phyloP scores from a whole-genome alignment of 495 filamentous ascomycete genomes.

The Aeminium ludgeri region DNA sequence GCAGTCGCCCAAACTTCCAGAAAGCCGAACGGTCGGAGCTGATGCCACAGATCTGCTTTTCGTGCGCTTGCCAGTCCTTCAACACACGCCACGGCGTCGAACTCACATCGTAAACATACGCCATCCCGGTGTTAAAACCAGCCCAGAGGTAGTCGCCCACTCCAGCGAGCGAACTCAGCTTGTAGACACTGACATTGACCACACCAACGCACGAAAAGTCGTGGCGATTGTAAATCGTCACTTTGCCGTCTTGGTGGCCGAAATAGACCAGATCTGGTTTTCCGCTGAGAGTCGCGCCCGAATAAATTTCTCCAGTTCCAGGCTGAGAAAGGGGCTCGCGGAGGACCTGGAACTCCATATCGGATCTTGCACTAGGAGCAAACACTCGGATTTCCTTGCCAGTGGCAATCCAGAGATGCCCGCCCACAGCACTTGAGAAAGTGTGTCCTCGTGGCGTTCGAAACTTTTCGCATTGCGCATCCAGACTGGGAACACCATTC shows the following conservation, averaged over 20 bases:
- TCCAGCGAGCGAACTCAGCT: slow-evolving; percentile 75
- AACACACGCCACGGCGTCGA: slow-evolving; percentile 70
- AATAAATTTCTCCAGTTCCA: slow-evolving; percentile 70
- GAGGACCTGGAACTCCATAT: slow-evolving; percentile 52
- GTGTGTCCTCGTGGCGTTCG: slow-evolving; percentile 67
- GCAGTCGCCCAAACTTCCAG: slow-evolving; percentile 69
- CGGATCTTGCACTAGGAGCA: slow-evolving; percentile 49
- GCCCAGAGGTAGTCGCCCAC: slow-evolving; percentile 83
- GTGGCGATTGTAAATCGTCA: slow-evolving; percentile 68
- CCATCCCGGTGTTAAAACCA: slow-evolving; percentile 87
- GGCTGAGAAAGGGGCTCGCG: slow-evolving; percentile 49
- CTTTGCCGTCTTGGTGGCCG: slow-evolving; percentile 84
- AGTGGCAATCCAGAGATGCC: slow-evolving; percentile 71
- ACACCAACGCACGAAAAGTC: slow-evolving; percentile 60
- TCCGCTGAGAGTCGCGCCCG: slow-evolving; percentile 54
- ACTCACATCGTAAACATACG: slow-evolving; percentile 76
- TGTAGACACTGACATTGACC: slow-evolving; percentile 79
- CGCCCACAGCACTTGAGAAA: slow-evolving; percentile 67
- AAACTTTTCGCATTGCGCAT: slow-evolving; percentile 46
- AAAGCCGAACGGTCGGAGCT: slow-evolving; percentile 65
- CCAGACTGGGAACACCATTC: slow-evolving; percentile 53
- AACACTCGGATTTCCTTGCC: slow-evolving; percentile 82
- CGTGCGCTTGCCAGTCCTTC: slow-evolving; percentile 90
- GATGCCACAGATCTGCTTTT: slow-evolving; percentile 60
- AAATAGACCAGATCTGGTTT: slow-evolving; percentile 74